Evolutionary conservation across 2,329 filamentous ascomycete genomes (phyloP), one percentile per base, ranked within the genome.

Genomic region (Mycosphaerelloides madeirae): DNA sequence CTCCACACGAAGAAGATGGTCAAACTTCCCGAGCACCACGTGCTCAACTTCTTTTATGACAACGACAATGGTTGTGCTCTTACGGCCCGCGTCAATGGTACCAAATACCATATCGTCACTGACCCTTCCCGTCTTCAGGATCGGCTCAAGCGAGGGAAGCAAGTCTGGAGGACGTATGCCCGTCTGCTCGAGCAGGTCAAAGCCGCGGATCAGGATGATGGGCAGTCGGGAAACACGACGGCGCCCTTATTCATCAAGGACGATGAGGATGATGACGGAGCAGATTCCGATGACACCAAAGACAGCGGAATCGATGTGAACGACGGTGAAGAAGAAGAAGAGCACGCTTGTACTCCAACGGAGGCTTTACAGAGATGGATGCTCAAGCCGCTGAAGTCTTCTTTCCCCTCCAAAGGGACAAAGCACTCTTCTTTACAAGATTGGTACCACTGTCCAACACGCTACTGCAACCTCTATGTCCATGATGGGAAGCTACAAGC

Each of bases 91-190:
- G 49, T 57, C 20, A 55, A 61, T 41, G 52, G 56, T n/a, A 45
- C 55, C 6, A 55, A 62, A 7, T 64, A 62, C 19, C 63, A 66
- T 48, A 49, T 63, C 35, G 59, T 62, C 32, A 58, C 59, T n/a
- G 58, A 64, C 13, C 43, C 49, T 2, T 43, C 50, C 14, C 46
- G 55, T 12, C 43, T 64, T 11, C 38, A 55, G 33, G 49, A 49
- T 43, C 38, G 51, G 18, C 45, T 46, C 3, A 54, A 53, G 13
- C 43, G 50, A 7, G 44, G 49, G 3, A 54, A 51, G 33, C 48
- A 48, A 31, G 50, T 53, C 4, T 37, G 52, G 14, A 49, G 50
- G 19, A 40, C 57, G 19, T 63, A 62, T 36, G 41, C 49, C 6
- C 43, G 48, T 16, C 46, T 63, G 12, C 37, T 64, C 33, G 38